A percentile compares a stretch with the other conserved stretches of the same genome.
Evolutionary conservation across 1,284 basidiomycete genomes (phyloP).

Genomic region (Meira miltonrushii): DNA sequence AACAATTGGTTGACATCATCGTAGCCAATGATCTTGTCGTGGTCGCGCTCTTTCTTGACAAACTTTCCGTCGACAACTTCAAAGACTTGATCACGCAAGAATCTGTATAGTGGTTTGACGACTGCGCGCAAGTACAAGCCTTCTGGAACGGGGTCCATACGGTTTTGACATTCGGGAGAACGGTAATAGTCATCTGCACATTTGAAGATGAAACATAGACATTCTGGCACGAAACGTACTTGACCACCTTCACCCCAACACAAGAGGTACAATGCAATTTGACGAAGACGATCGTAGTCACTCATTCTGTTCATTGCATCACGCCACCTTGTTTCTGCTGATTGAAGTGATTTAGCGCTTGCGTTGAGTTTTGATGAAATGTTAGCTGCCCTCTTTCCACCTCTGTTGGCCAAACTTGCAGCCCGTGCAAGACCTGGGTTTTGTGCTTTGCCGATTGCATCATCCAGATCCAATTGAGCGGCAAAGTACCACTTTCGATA

Average conservation of each 20-base stretch:
- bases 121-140: constrained; percentile 87
- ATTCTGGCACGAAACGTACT: constrained; percentile 96
- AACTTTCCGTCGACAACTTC: constrained; percentile 95
- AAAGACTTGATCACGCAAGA: constrained; percentile 95
- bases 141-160: constrained; percentile 87
- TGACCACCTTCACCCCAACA: constrained; percentile 99
- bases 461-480: constrained; percentile 95
- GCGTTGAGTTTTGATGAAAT: constrained; percentile 59
- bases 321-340: constrained; percentile 85
- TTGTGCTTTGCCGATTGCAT: constrained; percentile 86
- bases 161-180: constrained; percentile 93
- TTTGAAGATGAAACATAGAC: constrained; percentile 98
- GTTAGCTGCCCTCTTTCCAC: constrained; percentile 49
- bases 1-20: constrained; percentile 99
- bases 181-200: constrained; percentile 99
- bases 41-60: constrained; percentile 80
- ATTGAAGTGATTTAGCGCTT: constrained; percentile 72
- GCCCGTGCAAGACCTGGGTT: constrained; percentile 83
- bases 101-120: constrained; percentile 92
- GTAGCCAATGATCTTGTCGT: constrained; percentile 92
- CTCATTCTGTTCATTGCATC: constrained; percentile 99
- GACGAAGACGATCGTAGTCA: constrained; percentile 92
- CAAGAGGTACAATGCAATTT: constrained; percentile 90
- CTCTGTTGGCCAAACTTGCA: constrained; percentile 66
- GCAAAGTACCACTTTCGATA: constrained; percentile 86